These are phyloP conservation scores for Cyclostephanos invisitatus DNA, from an alignment of 108 stramenopile genomes.

Conservation along the genomic window DNA sequence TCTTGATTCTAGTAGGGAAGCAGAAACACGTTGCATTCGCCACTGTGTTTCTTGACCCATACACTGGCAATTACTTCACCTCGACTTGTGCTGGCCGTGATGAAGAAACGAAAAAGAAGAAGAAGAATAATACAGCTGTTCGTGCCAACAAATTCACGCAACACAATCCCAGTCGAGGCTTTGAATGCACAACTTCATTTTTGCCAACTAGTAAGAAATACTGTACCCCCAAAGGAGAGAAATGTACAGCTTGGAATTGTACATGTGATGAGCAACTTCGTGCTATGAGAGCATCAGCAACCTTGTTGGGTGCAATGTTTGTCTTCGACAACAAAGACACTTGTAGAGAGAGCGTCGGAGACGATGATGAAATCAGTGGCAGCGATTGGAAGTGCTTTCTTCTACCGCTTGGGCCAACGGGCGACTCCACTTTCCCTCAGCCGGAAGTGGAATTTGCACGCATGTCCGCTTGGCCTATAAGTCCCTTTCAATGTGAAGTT, in stretches of 20 bases:
- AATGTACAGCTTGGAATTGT: slow-evolving; percentile 51
- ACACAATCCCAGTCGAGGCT: slow-evolving; percentile 9
- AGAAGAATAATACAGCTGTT: not conserved
- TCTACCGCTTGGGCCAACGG: slow-evolving; percentile 43
- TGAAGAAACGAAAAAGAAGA: slow-evolving; percentile 7
- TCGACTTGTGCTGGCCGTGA: not conserved
- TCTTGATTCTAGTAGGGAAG: slow-evolving; percentile 21
- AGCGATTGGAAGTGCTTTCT: slow-evolving; percentile 23
- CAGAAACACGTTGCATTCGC: slow-evolving; percentile 44
- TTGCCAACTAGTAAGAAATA: slow-evolving; percentile 46
- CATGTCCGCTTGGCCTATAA: slow-evolving; percentile 34
- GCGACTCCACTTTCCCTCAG: not conserved
- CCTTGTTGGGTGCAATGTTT: slow-evolving; percentile 53
- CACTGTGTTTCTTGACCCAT: slow-evolving; percentile 47
- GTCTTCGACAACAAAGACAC: slow-evolving; percentile 19
- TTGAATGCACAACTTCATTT: slow-evolving; percentile 43
- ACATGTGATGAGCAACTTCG: slow-evolving; percentile 52
- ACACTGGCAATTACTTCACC: slow-evolving; percentile 12
- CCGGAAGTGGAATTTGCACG: slow-evolving; percentile 9
- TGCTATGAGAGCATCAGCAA: slow-evolving; percentile 30
- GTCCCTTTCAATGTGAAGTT: slow-evolving; percentile 43
- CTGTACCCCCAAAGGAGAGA: slow-evolving; percentile 42
- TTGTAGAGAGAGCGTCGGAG: slow-evolving; percentile 6
- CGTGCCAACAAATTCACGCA: slow-evolving; percentile 17
- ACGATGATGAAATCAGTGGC: not conserved